Percentiles rank a stretch among this genome's conserved stretches.
These are phyloP conservation scores for Zygnema cylindricum DNA, from an alignment of 139 green algal species.

Conservation along the genomic window DNA sequence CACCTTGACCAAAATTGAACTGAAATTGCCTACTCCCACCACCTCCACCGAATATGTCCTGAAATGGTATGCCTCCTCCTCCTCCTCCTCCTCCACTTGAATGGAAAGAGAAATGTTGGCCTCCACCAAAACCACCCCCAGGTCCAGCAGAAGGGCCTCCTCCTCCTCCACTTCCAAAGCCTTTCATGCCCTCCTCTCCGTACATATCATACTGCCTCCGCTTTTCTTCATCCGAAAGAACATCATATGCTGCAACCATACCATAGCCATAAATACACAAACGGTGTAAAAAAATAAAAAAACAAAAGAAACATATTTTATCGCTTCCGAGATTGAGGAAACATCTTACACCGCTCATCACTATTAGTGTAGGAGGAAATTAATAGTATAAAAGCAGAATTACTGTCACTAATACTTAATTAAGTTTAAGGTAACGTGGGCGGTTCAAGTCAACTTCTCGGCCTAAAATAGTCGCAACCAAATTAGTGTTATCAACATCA, in stretches of 20 bases:
- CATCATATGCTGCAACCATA: constrained; percentile 41
- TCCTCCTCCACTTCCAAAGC: neutral
- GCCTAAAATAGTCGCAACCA: too few species aligned
- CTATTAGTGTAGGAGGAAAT: too few species aligned
- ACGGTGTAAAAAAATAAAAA: too few species aligned
- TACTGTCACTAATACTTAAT: too few species aligned
- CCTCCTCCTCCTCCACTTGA: constrained; percentile 12
- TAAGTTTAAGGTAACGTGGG: too few species aligned
- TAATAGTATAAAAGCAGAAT: too few species aligned
- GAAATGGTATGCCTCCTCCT: neutral
- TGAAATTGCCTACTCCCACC: constrained; percentile 4
- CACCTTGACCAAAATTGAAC: neutral
- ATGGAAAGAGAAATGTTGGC: neutral
- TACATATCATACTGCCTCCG: constrained; percentile 47
- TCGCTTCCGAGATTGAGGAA: too few species aligned
- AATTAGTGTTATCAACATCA: too few species aligned
- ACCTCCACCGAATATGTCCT: neutral
- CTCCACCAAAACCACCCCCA: neutral
- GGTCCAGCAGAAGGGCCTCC: neutral
- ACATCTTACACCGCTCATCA: too few species aligned
- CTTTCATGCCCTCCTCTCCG: constrained; percentile 21
- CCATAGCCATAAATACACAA: too few species aligned
- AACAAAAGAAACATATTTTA: too few species aligned
- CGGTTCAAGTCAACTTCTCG: too few species aligned
- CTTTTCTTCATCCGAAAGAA: constrained; percentile 45